Conservation (phyloP, 345 rosid species). For the Citrus mangshanensis region DNA sequence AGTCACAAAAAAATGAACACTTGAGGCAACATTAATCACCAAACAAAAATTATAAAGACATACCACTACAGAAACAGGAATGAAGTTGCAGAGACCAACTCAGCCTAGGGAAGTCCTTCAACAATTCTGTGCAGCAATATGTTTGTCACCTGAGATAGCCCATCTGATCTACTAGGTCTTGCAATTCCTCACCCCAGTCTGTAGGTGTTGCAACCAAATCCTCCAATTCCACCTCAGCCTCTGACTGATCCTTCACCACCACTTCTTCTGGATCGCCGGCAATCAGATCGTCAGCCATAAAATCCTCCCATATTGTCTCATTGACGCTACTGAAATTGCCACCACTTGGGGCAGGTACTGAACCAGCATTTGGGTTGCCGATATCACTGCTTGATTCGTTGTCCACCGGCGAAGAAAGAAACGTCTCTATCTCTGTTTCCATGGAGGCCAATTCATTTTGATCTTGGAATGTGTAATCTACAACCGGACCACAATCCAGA, state of each 20-base stretch:
- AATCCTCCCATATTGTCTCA: constrained; percentile 45
- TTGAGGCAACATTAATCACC: neutral
- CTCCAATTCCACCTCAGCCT: constrained; percentile 49
- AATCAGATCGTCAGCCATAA: constrained; percentile 39
- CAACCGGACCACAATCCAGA: constrained; percentile 9
- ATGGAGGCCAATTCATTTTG: constrained; percentile 20
- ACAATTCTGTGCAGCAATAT: constrained; percentile 1
- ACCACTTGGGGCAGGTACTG: constrained; percentile 12
- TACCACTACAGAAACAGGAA: constrained; percentile 28
- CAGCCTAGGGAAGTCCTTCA: neutral
- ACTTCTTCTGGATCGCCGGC: constrained; percentile 31
- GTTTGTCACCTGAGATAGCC: constrained; percentile 45
- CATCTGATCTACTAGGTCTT: constrained; percentile 67
- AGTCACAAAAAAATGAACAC: neutral
- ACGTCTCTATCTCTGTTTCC: constrained; percentile 44
- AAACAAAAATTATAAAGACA: neutral
- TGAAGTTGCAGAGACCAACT: constrained; percentile 36
- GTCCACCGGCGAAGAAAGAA: constrained; percentile 45
- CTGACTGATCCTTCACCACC: constrained; percentile 26
- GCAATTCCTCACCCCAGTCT: constrained; percentile 59
- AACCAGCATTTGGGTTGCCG: constrained; percentile 11
- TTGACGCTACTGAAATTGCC: constrained; percentile 26
- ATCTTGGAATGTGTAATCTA: constrained; percentile 15
- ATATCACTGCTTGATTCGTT: constrained; percentile 45
- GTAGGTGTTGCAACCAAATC: constrained; percentile 40